Evolutionary conservation across 768 basidiomycete species (phyloP).

Genomic region (Thelephora ganbajun): DNA sequence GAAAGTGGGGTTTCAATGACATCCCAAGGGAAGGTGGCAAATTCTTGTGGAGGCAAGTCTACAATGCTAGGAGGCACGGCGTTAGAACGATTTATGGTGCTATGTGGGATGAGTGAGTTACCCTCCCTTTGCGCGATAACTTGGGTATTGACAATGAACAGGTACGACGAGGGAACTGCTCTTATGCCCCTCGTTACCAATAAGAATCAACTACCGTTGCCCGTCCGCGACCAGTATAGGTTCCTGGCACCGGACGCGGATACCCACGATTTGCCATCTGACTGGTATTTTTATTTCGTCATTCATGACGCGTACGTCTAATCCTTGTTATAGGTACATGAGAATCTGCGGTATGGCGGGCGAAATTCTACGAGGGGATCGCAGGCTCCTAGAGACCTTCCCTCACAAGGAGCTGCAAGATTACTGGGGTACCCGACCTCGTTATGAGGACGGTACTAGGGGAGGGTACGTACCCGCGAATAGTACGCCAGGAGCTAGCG

Average conservation of each 20-base stretch:
- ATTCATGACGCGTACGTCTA: constrained; percentile 1
- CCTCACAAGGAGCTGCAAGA: constrained; percentile 61
- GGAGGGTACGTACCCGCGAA: neutral
- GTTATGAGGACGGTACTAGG: constrained; percentile 25
- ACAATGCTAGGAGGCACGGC: constrained; percentile 48
- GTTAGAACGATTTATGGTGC: constrained; percentile 62
- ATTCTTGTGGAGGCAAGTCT: constrained; percentile 71
- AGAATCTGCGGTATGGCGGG: constrained; percentile 61
- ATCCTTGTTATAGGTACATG: constrained; percentile 45
- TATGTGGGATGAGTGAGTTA: constrained; percentile 73
- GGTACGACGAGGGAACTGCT: constrained; percentile 78
- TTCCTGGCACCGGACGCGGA: constrained; percentile 70
- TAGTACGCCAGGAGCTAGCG: constrained; percentile 5
- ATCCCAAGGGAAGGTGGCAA: constrained; percentile 59
- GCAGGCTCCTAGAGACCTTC: constrained; percentile 46
- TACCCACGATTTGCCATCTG: constrained; percentile 61
- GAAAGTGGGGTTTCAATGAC: constrained; percentile 60
- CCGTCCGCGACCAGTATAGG: constrained; percentile 34
- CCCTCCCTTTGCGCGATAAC: too few species aligned
- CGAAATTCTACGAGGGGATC: constrained; percentile 51
- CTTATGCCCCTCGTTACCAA: constrained; percentile 59
- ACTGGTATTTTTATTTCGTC: constrained; percentile 42
- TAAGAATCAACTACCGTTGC: constrained; percentile 38
- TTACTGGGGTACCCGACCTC: constrained; percentile 56
- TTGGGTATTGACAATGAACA: constrained; percentile 12